These are phyloP conservation scores for Trifolium fragiferum DNA, from an alignment of 306 rosid genomes.

Conservation along the genomic window DNA sequence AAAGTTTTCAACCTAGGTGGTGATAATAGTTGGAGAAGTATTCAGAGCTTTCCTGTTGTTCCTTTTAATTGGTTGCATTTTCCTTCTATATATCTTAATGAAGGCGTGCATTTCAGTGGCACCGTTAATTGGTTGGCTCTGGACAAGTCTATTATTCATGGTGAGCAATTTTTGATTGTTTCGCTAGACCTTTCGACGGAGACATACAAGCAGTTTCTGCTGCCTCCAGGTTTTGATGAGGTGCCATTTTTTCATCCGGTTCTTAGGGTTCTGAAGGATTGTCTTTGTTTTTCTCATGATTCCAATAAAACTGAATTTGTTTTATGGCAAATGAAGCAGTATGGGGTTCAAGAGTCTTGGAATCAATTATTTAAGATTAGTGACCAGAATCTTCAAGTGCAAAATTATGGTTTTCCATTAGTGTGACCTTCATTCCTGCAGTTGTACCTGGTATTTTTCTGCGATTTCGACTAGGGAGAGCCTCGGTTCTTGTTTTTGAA, in stretches of 20 bases:
- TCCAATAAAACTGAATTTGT: background rate
- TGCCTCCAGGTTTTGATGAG: background rate
- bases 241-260: background rate
- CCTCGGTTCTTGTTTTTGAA: too few relatives aligned
- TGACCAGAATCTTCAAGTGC: background rate
- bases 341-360: constrained; percentile 3
- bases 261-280: background rate
- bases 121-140: constrained; percentile 2
- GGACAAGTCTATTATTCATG: background rate
- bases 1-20: background rate
- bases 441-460: too few relatives aligned
- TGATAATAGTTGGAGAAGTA: background rate
- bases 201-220: background rate
- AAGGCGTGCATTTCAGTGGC: background rate
- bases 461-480: too few relatives aligned
- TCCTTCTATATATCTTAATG: background rate
- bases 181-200: background rate
- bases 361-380: background rate
- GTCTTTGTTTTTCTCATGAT: background rate
- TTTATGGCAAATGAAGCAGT: constrained; percentile 22
- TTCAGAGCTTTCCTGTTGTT: background rate
- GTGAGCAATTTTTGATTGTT: background rate
- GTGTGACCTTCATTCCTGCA: too few relatives aligned
- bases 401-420: too few relatives aligned
- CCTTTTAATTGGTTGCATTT: background rate